These are phyloP conservation scores for Nannizzia gypsea DNA, from an alignment of 2,329 filamentous ascomycete genomes.

Conservation along the genomic window DNA sequence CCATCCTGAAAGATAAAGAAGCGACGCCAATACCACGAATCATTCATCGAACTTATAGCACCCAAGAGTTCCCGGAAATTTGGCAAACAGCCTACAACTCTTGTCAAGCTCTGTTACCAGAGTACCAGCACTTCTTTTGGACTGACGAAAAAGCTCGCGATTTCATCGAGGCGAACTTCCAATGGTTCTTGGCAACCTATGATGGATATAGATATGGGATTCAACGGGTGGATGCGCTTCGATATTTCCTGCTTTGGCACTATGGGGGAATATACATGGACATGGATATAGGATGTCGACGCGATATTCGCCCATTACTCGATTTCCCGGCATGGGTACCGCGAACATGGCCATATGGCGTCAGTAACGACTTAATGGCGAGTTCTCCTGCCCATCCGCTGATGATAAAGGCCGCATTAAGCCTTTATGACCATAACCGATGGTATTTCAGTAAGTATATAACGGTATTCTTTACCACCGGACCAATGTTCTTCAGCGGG, in stretches of 20 bases:
- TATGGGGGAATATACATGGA: conserved; percentile 21
- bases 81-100: conserved; percentile 3
- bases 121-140: conserved; percentile 15
- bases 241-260: conserved; percentile 19
- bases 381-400: conserved; percentile 10
- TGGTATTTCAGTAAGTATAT: conserved; percentile 12
- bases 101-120: not conserved
- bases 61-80: not conserved
- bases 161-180: conserved; percentile 16
- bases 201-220: conserved; percentile 17
- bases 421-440: conserved; percentile 7
- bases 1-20: not conserved
- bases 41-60: conserved; percentile 6
- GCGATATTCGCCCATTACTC: conserved; percentile 1
- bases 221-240: conserved; percentile 18
- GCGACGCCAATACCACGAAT: conserved; percentile 2
- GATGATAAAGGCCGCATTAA: conserved; percentile 9
- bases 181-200: conserved; percentile 19
- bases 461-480: conserved; percentile 13
- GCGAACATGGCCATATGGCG: conserved; percentile 10
- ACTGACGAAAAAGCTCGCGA: conserved; percentile 15
- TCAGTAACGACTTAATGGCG: conserved; percentile 14
- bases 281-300: conserved; percentile 14
- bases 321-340: not conserved
- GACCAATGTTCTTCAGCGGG: conserved; percentile 10